Evolutionary conservation across 2,329 filamentous ascomycete genomes (phyloP), one percentile per base, ranked within the genome.

Genomic region (Sclerotinia minor): DNA sequence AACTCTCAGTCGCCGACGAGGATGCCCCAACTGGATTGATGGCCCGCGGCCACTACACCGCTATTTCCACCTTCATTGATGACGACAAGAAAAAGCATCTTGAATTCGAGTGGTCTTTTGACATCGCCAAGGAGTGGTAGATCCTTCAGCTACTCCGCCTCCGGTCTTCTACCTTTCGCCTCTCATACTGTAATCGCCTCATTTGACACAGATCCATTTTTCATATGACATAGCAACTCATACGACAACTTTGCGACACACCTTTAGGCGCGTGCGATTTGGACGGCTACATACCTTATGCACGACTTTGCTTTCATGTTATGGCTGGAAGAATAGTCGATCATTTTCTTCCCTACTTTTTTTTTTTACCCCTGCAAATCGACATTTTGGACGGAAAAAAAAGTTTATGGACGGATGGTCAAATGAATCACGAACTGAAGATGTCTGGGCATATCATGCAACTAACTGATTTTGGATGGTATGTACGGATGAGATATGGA

Each of bases 71-170:
- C 80, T 99, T 99, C 79, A 86, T 97, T 71, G 95, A 99, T 78
- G 95, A 99, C 76, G 95, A 99, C 82, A 90, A 95, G 79, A 89
- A 92, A 80, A 89, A 86, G 72, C 94, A 99, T 80, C 84, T 99
- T 71, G 85, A 90, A 78, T 99, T 99, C 79, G 91, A 96, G 76
- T 99, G 95, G 95, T 88, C 89, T 70, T 98, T 99, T 77, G 91
- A 97, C 77, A 97, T 99, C 79, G 86, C 90, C 81, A 99, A 98
- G 86, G 92, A 97, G 79, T 98, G 95, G 95, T 92, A 88, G 68
- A 71, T 66, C 11, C 44, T 3, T 7, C 44, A 29, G 6, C 19
- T 55, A 32, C 26, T 24, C 32, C 45, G 38, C n/a, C n/a, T 26
- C 19, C 19, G 45, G 26, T 50, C 59, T 63, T 63, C 59, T 50